Base-by-base conservation (phyloP, 441 rosid genomes). In the Euphorbia celastroides region DNA sequence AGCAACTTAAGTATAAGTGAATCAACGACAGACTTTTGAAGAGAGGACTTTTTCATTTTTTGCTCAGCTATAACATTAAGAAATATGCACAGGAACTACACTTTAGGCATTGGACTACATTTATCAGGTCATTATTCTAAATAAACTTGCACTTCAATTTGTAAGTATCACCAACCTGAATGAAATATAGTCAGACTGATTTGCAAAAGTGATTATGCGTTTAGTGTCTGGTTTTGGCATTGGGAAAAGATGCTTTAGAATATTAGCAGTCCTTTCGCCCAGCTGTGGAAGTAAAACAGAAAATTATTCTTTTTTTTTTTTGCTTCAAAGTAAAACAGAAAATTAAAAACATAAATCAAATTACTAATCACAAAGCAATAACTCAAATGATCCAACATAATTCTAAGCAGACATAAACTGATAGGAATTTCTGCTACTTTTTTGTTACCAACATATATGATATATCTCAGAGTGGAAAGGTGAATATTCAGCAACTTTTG, bases 161-260 rank as follows among this genome's bases (percentile, higher is more conserved):
- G 42, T 58, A 32, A 58, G 23, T 0, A 30, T 58, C 52, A 68
- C 80, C 60, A 77, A 93, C 97, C 99, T 94, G 90, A 94, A 94
- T 36, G 97, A 92, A 46, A 94, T 67, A 52, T 87, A 84, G 79
- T 89, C 97, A 9, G 91, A 81, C 57, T 86, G 84, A 79, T 85
- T 92, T 52, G 97, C 86, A 66, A 91, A 89, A 23, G 97, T 92
- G 73, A 94, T 78, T 13, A 91, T 86, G 13, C 97, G 92, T 62
- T 80, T 88, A 34, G 91, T 72, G 66, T 91, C 96, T 19, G 70
- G 81, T 82, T 91, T 94, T 31, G 97, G 97, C 80, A 83, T 83
- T 44, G 97, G 97, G 80, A 94, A 94, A 50, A 94, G 77, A 80
- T 89, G 91, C 78, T 89, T 94, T 61, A 94, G 80, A 72, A 94